phyloP scores from a whole-genome alignment of 371 early-diverging fungal species.

The Mortierella sp. region DNA sequence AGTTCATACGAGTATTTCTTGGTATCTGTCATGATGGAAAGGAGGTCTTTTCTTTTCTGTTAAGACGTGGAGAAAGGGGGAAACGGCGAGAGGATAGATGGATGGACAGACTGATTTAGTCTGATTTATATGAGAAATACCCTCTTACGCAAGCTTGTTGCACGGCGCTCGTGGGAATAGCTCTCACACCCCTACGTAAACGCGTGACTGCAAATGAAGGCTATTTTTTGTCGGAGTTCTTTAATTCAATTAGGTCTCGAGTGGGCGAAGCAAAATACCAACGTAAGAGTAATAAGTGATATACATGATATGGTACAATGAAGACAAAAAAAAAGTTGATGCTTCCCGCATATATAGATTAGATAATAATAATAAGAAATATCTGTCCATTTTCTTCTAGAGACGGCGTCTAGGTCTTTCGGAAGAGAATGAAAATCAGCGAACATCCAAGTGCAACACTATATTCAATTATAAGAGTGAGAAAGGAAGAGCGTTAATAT shows the following conservation, averaged over 20 bases:
- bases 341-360: background rate
- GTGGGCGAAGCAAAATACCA: background rate
- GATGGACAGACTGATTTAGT: background rate
- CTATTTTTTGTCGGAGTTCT: no score
- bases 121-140: no score
- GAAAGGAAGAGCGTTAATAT: no score
- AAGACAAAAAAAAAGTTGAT: background rate
- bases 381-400: background rate
- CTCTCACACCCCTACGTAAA: no score
- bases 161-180: no score
- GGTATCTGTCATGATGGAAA: background rate
- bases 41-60: background rate
- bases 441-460: slow-evolving; percentile 56
- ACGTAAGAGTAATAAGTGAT: slow-evolving; percentile 6
- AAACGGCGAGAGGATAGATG: background rate
- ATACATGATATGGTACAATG: slow-evolving; percentile 23
- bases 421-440: slow-evolving; percentile 53
- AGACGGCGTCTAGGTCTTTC: slow-evolving; percentile 31
- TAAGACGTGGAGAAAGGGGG: background rate
- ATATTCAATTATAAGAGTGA: background rate
- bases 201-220: no score
- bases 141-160: background rate
- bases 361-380: background rate
- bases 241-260: no score
- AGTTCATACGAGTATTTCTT: slow-evolving; percentile 11